Evolutionary conservation across 352 stramenopile species (phyloP).

Genomic region (Pythium scleroteichum): DNA sequence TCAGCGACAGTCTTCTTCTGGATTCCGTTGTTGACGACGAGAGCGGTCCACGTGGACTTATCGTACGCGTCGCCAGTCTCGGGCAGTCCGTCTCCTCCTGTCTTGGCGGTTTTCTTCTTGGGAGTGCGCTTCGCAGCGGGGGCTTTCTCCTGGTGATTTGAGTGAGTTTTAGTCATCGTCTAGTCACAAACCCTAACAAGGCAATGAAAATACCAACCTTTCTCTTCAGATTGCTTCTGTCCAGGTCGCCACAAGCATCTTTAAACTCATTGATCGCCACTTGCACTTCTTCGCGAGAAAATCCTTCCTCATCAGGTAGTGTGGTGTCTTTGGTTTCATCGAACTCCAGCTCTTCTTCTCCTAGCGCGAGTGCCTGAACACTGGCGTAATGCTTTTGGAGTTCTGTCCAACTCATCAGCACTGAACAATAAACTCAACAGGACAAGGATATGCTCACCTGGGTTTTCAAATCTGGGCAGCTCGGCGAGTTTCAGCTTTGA

Average conservation of each 20-base stretch:
- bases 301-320: conserved; percentile 70
- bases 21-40: conserved; percentile 49
- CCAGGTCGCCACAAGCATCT: conserved; percentile 21
- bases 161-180: background rate
- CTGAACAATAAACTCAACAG: background rate
- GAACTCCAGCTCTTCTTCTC: conserved; percentile 73
- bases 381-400: conserved; percentile 85
- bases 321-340: conserved; percentile 79
- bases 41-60: conserved; percentile 48
- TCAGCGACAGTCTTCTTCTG: conserved; percentile 76
- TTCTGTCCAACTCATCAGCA: conserved; percentile 35
- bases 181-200: too few relatives aligned
- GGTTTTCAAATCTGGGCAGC: conserved; percentile 82
- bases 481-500: conserved; percentile 68
- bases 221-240: conserved; percentile 23
- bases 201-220: conserved; percentile 28
- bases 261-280: conserved; percentile 22
- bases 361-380: conserved; percentile 74
- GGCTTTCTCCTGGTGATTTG: conserved; percentile 10
- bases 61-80: conserved; percentile 43
- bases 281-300: conserved; percentile 64
- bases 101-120: conserved; percentile 45
- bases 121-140: conserved; percentile 18
- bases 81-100: conserved; percentile 17
- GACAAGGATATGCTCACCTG: conserved; percentile 35